Conservation (phyloP, 2,329 filamentous ascomycete species). For the Elsinoe arachidis region DNA sequence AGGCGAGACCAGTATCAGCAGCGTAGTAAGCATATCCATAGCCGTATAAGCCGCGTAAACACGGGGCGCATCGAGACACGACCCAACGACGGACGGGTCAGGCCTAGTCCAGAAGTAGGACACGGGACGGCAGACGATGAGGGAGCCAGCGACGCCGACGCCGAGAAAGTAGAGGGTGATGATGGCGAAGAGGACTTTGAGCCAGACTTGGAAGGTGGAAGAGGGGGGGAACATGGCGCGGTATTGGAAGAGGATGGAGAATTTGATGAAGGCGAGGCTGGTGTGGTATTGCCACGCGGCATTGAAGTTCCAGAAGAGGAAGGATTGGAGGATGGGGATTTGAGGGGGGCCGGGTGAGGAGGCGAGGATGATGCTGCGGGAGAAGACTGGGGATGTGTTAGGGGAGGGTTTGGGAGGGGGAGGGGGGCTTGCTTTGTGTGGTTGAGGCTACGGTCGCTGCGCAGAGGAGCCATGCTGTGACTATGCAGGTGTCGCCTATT, state of each 20-base stretch:
- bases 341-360: neutral
- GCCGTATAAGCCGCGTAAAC: conserved; percentile 31
- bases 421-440: neutral
- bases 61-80: conserved; percentile 32
- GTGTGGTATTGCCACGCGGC: conserved; percentile 34
- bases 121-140: conserved; percentile 35
- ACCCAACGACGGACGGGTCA: conserved; percentile 21
- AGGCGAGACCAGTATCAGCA: conserved; percentile 27
- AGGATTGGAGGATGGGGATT: neutral
- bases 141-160: conserved; percentile 28
- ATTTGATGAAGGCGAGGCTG: conserved; percentile 32
- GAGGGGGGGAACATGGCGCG: conserved; percentile 37
- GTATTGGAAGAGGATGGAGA: conserved; percentile 40
- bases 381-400: neutral
- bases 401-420: neutral
- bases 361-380: neutral
- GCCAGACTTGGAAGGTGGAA: conserved; percentile 24
- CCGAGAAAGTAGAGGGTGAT: conserved; percentile 25
- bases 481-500: neutral
- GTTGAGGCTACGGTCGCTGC: neutral
- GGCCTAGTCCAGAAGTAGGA: conserved; percentile 33
- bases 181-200: conserved; percentile 24
- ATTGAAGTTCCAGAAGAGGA: conserved; percentile 13
- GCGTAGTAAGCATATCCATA: conserved; percentile 30
- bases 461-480: neutral